Base-by-base conservation (phyloP, 192 early-diverging fungal genomes). In the Backusella psychrophila region DNA sequence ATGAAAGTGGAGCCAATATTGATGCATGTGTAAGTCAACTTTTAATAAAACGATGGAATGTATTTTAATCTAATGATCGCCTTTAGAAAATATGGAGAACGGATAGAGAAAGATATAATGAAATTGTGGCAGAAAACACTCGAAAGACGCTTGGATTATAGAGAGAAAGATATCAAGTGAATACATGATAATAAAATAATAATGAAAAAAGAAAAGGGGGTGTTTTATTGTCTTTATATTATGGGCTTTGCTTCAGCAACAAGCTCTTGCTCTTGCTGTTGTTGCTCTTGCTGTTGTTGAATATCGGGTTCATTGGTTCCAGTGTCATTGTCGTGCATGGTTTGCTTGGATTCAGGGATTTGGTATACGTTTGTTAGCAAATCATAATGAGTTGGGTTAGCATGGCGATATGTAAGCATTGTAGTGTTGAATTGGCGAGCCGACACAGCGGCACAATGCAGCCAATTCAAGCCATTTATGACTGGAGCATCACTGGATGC, bases 1-100 rank as follows among this genome's bases (percentile, higher is more conserved):
- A 97, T 81, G 98, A 99, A 79, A 96, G 94, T 87, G 94, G 94
- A 26, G 98, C 98, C n/a, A 97, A 97, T 73, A 93, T 99, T 66
- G 98, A 99, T 85, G 97, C 97, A 44, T 94, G 95, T 86, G 90
- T 91, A 88, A 86, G 90, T 84, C 12, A 26, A 69, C 76, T 33
- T 33, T 33, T 3, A 33, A 33, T 33, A 33, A 33, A 33, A 33
- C 33, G 33, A 11, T 1, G 15, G 17, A 34, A 31, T 44, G 29
- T 11, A 19, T 42, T 42, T 2, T 66, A 34, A 77, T 49, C 26
- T 36, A 44, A 44, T 34, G 52, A 15, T 72, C 26, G 14, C 5
- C 34, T 14, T 8, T 66, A 90, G 82, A 98, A 98, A 88, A 93
- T 99, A 89, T 98, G 94, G 93, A 84, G 97, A 46, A 85, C 88